Evolutionary conservation across 768 basidiomycete genomes (phyloP).

Genomic region (Mycena haematopus): DNA sequence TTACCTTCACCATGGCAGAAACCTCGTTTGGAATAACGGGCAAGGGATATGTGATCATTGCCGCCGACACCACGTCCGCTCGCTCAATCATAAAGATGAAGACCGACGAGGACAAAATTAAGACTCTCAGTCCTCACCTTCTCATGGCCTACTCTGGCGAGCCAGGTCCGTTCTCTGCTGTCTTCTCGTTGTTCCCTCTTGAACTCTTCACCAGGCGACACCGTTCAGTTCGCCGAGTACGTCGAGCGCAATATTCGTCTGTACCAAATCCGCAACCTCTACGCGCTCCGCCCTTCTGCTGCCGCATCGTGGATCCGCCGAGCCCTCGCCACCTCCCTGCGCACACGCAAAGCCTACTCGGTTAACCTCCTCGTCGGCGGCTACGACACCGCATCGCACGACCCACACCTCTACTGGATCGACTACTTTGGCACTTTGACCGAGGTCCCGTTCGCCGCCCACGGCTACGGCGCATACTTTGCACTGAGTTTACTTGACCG

Average conservation of each 20-base stretch:
- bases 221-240: slow-evolving; percentile 95
- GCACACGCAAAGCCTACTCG: slow-evolving; percentile 85
- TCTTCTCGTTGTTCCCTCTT: neutral
- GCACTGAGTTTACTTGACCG: slow-evolving; percentile 90
- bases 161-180: slow-evolving; percentile 62
- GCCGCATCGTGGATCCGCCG: slow-evolving; percentile 96
- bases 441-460: slow-evolving; percentile 90
- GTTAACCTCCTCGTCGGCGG: slow-evolving; percentile 95
- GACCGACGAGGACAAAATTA: slow-evolving; percentile 95
- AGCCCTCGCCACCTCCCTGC: slow-evolving; percentile 85
- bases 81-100: slow-evolving; percentile 99
- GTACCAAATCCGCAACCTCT: slow-evolving; percentile 93
- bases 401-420: slow-evolving; percentile 90
- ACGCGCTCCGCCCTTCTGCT: slow-evolving; percentile 86
- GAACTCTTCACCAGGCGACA: slow-evolving; percentile 74
- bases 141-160: slow-evolving; percentile 96
- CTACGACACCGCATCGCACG: slow-evolving; percentile 77
- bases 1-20: slow-evolving; percentile 63
- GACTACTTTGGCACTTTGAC: slow-evolving; percentile 94
- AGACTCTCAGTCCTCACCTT: slow-evolving; percentile 86
- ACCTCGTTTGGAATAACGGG: slow-evolving; percentile 90
- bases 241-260: slow-evolving; percentile 95
- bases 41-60: slow-evolving; percentile 92
- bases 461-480: slow-evolving; percentile 96
- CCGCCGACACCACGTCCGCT: slow-evolving; percentile 87